Conservation (phyloP, 2,329 filamentous ascomycete genomes). For the Leptosphaerulina australis region DNA sequence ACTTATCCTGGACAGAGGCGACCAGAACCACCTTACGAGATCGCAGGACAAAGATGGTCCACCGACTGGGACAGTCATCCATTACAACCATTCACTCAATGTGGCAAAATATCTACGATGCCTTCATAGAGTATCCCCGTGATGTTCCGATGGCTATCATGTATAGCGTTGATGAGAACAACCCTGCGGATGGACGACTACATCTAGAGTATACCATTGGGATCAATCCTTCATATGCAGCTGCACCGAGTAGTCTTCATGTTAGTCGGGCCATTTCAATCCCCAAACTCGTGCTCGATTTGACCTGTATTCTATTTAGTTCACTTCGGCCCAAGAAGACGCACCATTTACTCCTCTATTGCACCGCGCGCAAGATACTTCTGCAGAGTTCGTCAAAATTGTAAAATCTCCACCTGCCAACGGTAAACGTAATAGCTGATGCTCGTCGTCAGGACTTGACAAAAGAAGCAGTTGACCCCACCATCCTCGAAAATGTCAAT, state of each 20-base stretch:
- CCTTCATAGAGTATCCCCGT: constrained; percentile 1
- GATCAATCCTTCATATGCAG: background rate
- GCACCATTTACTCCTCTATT: no score
- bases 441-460: constrained; percentile 1
- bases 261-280: constrained; percentile 1
- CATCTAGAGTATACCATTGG: constrained; percentile 8
- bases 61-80: background rate
- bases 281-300: no score
- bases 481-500: background rate
- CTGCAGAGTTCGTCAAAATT: no score
- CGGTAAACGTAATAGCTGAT: no score
- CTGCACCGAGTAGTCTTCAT: constrained; percentile 3
- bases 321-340: no score
- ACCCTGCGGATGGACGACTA: background rate
- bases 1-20: constrained; percentile 10
- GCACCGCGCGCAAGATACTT: no score
- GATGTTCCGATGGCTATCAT: constrained; percentile 14
- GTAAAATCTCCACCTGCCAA: no score
- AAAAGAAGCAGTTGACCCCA: background rate
- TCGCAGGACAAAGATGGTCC: constrained; percentile 7
- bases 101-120: constrained; percentile 12
- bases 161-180: constrained; percentile 2
- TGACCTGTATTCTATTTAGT: no score
- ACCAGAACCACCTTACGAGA: constrained; percentile 3
- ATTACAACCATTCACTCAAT: background rate